Conservation (phyloP, 2,329 filamentous ascomycete species). For the Apiospora phragmitis region DNA sequence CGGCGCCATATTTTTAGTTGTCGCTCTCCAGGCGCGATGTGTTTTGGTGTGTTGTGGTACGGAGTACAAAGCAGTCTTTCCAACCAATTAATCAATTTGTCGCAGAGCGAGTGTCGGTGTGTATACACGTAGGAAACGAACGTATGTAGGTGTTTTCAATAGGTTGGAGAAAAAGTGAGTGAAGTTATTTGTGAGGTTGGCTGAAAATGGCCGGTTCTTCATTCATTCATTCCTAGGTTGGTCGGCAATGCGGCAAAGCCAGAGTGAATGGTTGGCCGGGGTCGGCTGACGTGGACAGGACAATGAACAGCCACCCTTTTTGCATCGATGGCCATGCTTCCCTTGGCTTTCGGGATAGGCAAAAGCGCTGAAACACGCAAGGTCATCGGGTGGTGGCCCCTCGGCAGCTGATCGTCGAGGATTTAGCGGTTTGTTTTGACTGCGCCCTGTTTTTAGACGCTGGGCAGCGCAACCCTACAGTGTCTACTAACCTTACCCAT, state of each 20-base stretch:
- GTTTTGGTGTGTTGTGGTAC: neutral
- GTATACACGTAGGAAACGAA: neutral
- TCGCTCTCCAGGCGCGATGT: neutral
- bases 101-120: neutral
- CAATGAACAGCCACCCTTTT: neutral
- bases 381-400: neutral
- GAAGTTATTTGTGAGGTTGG: neutral
- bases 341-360: neutral
- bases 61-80: neutral
- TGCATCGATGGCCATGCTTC: neutral
- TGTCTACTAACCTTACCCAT: neutral
- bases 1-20: constrained; percentile 26
- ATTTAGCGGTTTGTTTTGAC: neutral
- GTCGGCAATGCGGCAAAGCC: neutral
- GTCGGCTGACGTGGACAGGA: constrained; percentile 4
- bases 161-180: neutral
- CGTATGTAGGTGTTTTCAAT: neutral
- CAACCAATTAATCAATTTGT: neutral
- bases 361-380: neutral
- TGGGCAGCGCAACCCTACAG: neutral
- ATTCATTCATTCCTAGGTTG: neutral
- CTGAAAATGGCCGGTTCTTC: neutral
- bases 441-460: neutral
- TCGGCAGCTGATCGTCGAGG: neutral
- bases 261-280: neutral